These are phyloP conservation scores for Tylopilus cervinicoccineus DNA, from an alignment of 768 basidiomycete genomes.

Conservation along the genomic window DNA sequence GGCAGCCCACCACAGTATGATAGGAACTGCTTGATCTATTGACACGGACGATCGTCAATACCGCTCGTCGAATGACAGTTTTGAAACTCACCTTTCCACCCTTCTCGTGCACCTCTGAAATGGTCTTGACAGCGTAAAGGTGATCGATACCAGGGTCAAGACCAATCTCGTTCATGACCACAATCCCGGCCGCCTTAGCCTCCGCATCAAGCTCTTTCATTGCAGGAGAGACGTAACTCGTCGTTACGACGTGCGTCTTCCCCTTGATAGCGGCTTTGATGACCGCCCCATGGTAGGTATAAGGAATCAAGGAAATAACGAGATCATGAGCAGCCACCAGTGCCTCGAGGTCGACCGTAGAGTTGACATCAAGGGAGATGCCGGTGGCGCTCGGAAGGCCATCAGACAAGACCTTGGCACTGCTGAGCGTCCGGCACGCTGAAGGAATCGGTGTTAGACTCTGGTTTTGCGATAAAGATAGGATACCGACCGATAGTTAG, in stretches of 20 bases:
- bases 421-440: constrained; percentile 86
- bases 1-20: constrained; percentile 97
- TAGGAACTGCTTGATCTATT: constrained; percentile 81
- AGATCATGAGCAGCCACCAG: constrained; percentile 84
- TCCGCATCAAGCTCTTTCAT: constrained; percentile 83
- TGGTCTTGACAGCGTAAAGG: constrained; percentile 90
- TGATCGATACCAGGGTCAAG: constrained; percentile 96
- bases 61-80: neutral
- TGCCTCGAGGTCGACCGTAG: constrained; percentile 69
- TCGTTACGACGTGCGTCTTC: constrained; percentile 93
- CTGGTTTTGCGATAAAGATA: neutral
- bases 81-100: constrained; percentile 77
- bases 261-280: constrained; percentile 81
- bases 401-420: constrained; percentile 64
- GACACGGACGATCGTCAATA: constrained; percentile 1
- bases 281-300: constrained; percentile 83
- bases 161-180: constrained; percentile 97
- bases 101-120: constrained; percentile 88
- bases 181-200: constrained; percentile 82
- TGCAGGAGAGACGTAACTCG: constrained; percentile 88
- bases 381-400: constrained; percentile 68
- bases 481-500: constrained; percentile 72
- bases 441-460: constrained; percentile 3
- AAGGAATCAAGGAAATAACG: constrained; percentile 95
- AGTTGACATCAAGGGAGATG: constrained; percentile 76